Conservation (phyloP, 2,329 filamentous ascomycete genomes). For the Macrophomina tecta region DNA sequence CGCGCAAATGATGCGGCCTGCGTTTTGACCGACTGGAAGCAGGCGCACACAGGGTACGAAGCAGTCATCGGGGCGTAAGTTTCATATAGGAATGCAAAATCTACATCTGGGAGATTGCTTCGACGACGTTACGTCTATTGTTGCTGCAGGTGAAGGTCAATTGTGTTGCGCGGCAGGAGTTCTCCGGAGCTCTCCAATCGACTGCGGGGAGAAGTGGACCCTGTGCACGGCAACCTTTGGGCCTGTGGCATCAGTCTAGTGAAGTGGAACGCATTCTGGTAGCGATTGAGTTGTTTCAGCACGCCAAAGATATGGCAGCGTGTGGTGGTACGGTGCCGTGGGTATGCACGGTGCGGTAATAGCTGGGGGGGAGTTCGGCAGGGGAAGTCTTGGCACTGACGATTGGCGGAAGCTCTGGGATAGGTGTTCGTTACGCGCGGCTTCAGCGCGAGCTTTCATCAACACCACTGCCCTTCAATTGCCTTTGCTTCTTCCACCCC, state of each 20-base stretch:
- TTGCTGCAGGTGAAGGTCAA: no score
- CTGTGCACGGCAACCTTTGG: background rate
- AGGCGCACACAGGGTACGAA: no score
- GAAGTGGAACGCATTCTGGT: background rate
- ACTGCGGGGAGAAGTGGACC: slow-evolving; percentile 4
- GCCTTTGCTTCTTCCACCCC: slow-evolving; percentile 30
- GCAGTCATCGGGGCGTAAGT: no score
- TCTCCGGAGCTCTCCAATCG: background rate
- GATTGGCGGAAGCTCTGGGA: slow-evolving; percentile 25
- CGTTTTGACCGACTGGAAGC: no score
- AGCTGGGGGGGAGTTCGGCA: slow-evolving; percentile 11
- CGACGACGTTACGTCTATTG: no score
- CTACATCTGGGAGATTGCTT: no score
- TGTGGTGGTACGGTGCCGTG: background rate
- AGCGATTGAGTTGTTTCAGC: background rate
- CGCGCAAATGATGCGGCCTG: no score
- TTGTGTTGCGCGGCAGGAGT: background rate
- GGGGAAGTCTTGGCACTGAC: slow-evolving; percentile 27
- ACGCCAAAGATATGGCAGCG: background rate
- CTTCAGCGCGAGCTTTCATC: slow-evolving; percentile 25
- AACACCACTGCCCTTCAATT: slow-evolving; percentile 26
- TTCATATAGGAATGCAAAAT: no score
- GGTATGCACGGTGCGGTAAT: background rate
- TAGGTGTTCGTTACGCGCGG: slow-evolving; percentile 28
- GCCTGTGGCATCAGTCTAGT: background rate